Conservation (phyloP, 345 rosid genomes). For the Orychophragmus violaceus region DNA sequence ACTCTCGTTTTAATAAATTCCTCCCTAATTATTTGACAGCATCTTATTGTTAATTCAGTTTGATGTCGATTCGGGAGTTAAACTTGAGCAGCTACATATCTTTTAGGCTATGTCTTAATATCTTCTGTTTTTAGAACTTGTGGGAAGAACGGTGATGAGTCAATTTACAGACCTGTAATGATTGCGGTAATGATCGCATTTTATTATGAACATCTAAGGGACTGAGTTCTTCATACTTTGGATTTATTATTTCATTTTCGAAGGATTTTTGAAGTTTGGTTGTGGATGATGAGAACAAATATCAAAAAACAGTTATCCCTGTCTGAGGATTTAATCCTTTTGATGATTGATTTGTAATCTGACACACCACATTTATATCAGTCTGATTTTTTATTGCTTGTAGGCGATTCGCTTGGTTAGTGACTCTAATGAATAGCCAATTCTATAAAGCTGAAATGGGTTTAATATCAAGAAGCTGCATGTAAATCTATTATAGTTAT, state of each 20-base stretch:
- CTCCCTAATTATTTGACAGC: background rate
- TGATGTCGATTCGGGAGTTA: slow-evolving; percentile 22
- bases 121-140: background rate
- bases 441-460: background rate
- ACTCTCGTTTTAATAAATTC: background rate
- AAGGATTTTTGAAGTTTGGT: background rate
- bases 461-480: background rate
- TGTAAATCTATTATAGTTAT: too few relatives aligned
- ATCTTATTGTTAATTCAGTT: background rate
- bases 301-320: slow-evolving; percentile 21
- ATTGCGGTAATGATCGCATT: slow-evolving; percentile 79
- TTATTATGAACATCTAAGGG: slow-evolving; percentile 84
- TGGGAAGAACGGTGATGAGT: slow-evolving; percentile 55
- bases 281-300: slow-evolving; percentile 15
- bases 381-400: background rate
- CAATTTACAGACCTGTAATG: slow-evolving; percentile 84
- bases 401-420: background rate
- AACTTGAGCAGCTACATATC: slow-evolving; percentile 44
- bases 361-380: background rate
- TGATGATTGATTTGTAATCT: slow-evolving; percentile 14
- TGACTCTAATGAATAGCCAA: background rate
- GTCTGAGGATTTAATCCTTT: slow-evolving; percentile 14
- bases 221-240: slow-evolving; percentile 43
- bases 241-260: too few relatives aligned
- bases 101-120: background rate